Base-by-base conservation (phyloP, 495 filamentous ascomycete species). In the Aspergillus bridgeri region DNA sequence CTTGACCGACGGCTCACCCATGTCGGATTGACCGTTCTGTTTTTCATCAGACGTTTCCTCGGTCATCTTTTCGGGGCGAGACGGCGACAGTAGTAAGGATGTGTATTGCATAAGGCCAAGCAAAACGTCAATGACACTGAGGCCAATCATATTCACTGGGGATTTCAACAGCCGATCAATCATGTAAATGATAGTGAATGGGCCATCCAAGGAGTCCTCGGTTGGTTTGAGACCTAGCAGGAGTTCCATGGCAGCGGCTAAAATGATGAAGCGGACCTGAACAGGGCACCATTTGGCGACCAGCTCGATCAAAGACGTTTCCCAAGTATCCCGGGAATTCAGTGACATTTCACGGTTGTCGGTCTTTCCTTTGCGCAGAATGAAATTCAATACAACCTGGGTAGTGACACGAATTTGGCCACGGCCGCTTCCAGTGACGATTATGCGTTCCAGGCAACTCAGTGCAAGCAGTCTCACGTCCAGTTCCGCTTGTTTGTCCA, bases 121-220 rank as follows among this genome's bases (percentile, higher is more conserved):
- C 19, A 96, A 75, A 6, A 96, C 84, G 67, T 97, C 92, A 81
- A 96, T 97, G 21, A 96, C 88, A 64, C 91, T 96, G 43, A 97
- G 78, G 2, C 92, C 92, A 57, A 97, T 96, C 70, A 97, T 83
- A 68, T 96, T 97, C 63, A 96, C 86, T 25, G 90, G 83, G 0
- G 92, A 96, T 55, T 86, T 85, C 43, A 97, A 73, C n/a, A 96
- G 77, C 54, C 87, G 89, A 55, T 86, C 85, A 45, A 95, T 81
- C 63, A 95, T 83, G 49, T 83, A 86, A 1, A 86, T 81, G 45
- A 95, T 72, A 17, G 90, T 83, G 24, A 88, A 79, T 67, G 93
- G 85, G 42, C 86, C 83, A 18, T 81, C 78, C 50, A 95, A 59
- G 19, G 84, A 82, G 9, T 86, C 80, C 65, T 91, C 87, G 15